phyloP scores from a whole-genome alignment of 2,329 filamentous ascomycete genomes.

The Thyridium curvatum region DNA sequence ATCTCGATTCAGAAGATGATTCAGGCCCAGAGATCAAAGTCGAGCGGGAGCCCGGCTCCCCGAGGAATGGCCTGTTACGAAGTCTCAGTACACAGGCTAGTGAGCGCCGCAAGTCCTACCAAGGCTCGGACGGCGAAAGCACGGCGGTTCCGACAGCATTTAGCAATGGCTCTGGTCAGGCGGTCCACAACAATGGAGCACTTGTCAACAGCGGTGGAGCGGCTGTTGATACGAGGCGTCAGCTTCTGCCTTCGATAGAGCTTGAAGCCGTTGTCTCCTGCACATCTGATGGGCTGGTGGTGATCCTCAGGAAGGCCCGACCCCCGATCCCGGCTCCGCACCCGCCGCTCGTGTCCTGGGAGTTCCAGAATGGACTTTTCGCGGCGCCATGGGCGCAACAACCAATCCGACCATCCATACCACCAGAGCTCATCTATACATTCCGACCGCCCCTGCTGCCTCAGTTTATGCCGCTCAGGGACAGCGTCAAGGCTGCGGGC shows the following conservation, averaged over 20 bases:
- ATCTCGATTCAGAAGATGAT: slow-evolving; percentile 20
- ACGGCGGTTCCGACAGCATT: too few relatives aligned
- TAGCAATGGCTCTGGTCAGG: too few relatives aligned
- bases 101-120: too few relatives aligned
- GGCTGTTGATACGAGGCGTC: too few relatives aligned
- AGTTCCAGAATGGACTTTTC: slow-evolving; percentile 59
- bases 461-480: slow-evolving; percentile 36
- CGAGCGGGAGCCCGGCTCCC: too few relatives aligned
- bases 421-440: slow-evolving; percentile 34
- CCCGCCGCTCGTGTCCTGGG: slow-evolving; percentile 37
- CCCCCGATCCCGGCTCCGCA: slow-evolving; percentile 59
- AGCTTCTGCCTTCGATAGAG: slow-evolving; percentile 48
- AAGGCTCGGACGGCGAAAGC: too few relatives aligned
- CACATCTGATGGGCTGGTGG: slow-evolving; percentile 80
- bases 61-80: too few relatives aligned
- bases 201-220: too few relatives aligned
- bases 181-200: too few relatives aligned
- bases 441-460: slow-evolving; percentile 36
- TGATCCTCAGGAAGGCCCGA: slow-evolving; percentile 69
- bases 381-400: slow-evolving; percentile 74
- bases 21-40: too few relatives aligned
- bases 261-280: slow-evolving; percentile 88
- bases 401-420: slow-evolving; percentile 46
- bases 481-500: slow-evolving; percentile 36
- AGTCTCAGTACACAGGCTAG: too few relatives aligned